Evolutionary conservation across 345 rosid species (phyloP).

Genomic region (Passiflora organensis): DNA sequence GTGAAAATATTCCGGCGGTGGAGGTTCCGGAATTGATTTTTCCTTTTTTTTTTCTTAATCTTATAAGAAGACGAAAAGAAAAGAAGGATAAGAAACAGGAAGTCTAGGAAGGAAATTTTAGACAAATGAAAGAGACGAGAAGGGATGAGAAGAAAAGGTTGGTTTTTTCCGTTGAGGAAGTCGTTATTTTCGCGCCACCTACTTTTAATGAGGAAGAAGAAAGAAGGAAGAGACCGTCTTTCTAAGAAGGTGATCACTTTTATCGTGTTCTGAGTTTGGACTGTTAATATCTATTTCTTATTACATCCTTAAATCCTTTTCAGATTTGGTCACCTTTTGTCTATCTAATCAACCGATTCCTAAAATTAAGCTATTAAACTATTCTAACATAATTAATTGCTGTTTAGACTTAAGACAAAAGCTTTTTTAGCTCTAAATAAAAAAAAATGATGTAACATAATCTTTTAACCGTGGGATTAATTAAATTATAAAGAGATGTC

Average conservation of each 20-base stretch:
- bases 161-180: slow-evolving; percentile 35
- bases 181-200: slow-evolving; percentile 83
- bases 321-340: no score
- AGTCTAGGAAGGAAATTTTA: neutral
- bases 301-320: no score
- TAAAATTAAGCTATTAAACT: no score
- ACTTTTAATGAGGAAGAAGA: slow-evolving; percentile 6
- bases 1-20: slow-evolving; percentile 3
- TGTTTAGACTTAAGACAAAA: no score
- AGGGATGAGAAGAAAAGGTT: slow-evolving; percentile 5
- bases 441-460: no score
- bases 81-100: neutral
- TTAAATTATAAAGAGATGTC: no score
- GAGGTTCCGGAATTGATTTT: no score
- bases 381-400: no score
- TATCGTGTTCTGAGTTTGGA: neutral
- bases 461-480: no score
- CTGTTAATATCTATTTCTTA: no score
- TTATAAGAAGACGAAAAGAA: neutral
- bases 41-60: neutral
- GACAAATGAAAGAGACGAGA: neutral
- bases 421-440: no score
- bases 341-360: no score
- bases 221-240: neutral
- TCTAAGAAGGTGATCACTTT: neutral